Conservation (phyloP, 2,329 filamentous ascomycete species). For the Cordyceps cicadae region DNA sequence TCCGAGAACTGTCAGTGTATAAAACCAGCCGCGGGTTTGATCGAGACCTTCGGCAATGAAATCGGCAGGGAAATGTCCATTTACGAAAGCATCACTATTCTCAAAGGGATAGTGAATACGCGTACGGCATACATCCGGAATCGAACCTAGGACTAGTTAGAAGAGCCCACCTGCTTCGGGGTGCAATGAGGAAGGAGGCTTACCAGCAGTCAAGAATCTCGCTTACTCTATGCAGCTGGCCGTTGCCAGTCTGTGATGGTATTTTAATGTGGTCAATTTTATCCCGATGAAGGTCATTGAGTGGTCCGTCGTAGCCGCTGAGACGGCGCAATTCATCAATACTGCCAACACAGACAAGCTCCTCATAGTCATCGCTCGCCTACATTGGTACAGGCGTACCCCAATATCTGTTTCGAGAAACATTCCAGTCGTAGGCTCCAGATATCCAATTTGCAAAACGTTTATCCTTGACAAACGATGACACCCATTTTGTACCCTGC, state of each 20-base stretch:
- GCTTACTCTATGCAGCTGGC: conserved; percentile 67
- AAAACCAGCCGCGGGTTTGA: conserved; percentile 24
- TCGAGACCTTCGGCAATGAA: conserved; percentile 22
- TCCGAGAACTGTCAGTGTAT: conserved; percentile 20
- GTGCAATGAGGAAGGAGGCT: not conserved
- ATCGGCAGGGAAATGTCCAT: conserved; percentile 19
- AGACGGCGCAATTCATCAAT: conserved; percentile 75
- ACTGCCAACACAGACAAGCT: conserved; percentile 79
- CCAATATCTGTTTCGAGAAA: conserved; percentile 58
- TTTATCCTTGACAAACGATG: conserved; percentile 19
- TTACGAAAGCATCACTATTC: conserved; percentile 17
- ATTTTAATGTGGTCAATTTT: conserved; percentile 93
- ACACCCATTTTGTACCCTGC: conserved; percentile 20
- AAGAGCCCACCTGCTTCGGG: not conserved
- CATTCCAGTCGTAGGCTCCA: conserved; percentile 3
- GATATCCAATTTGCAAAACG: conserved; percentile 21
- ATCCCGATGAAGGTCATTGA: conserved; percentile 82
- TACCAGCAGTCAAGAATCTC: conserved; percentile 92
- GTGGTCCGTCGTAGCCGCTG: conserved; percentile 72
- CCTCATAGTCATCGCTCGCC: conserved; percentile 82
- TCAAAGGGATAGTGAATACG: conserved; percentile 20
- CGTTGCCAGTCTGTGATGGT: conserved; percentile 79
- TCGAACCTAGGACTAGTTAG: conserved; percentile 48
- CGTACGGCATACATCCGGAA: conserved; percentile 65
- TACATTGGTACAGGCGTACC: conserved; percentile 87